Base-by-base conservation (phyloP, 345 rosid genomes). In the Eucalyptus brandiana region DNA sequence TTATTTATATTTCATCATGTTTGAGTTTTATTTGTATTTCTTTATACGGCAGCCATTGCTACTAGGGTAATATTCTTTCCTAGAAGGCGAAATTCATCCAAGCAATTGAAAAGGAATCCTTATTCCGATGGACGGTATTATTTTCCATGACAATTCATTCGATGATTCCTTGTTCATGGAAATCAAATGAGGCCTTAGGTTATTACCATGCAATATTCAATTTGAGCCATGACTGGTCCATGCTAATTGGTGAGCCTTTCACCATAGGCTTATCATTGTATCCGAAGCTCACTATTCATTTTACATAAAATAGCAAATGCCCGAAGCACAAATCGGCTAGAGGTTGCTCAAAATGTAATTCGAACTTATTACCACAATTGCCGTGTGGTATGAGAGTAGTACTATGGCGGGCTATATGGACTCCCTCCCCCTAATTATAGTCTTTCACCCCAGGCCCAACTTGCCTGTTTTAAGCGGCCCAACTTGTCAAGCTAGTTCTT, bases 101-200 rank as follows among this genome's bases (percentile, higher is more conserved):
- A 60, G 3, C n/a, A 12, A 28, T 60, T 28, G 16, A 60, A 60
- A 26, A 28, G 76, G 37, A 65, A 7, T n/a, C 37, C 16, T 15
- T 65, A 7, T 65, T 65, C 34, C 10, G 17, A 24, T n/a, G 76
- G 37, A n/a, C 2, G 10, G 1, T 65, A 65, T n/a, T n/a, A 15
- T 16, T 15, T 65, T 0, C 0, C 16, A 65, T 0, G 10, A 65
- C 1, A 65, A 15, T n/a, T 65, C 76, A 65, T 65, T 65, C 1
- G 19, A n/a, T 65, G 76, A 65, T 65, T 65, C 37, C 3, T 65
- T 65, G 21, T n/a, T 65, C 37, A 65, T 65, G 5, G 76, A 65
- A 65, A 65, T 32, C 37, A 65, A 65, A 65, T 16, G 37, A n/a
- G 37, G 37, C 3, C 6, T 65, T 65, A 15, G 6, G 76, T 0